A percentile compares a stretch with the other conserved stretches of the same genome.
phyloP scores from a whole-genome alignment of 2,329 filamentous ascomycete genomes.

The Paracorniculantispora psalliotae region DNA sequence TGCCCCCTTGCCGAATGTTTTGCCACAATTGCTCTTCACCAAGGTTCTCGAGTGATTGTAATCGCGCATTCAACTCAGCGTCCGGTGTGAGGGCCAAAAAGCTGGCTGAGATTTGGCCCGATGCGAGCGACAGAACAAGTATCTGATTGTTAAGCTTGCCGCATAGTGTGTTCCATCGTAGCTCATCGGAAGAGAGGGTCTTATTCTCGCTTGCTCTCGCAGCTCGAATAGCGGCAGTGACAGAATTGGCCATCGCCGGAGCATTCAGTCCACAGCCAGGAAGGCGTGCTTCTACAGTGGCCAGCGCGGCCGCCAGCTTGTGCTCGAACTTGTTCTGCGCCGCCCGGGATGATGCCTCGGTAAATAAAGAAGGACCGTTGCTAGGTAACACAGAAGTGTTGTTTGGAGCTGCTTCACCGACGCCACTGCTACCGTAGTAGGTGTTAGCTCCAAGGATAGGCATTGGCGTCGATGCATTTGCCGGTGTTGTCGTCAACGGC shows the following conservation, averaged over 20 bases:
- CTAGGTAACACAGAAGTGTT: conserved; percentile 12
- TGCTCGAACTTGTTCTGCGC: neutral
- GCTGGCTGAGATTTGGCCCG: conserved; percentile 21
- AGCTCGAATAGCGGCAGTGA: conserved; percentile 19
- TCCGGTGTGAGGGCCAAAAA: conserved; percentile 26
- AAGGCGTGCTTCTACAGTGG: too few relatives aligned
- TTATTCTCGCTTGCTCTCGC: conserved; percentile 20
- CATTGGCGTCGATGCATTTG: neutral
- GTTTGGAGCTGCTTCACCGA: neutral
- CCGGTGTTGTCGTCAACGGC: too few relatives aligned
- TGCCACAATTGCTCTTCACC: conserved; percentile 22
- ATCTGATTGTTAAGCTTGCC: conserved; percentile 23
- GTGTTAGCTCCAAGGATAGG: neutral
- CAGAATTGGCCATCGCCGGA: neutral
- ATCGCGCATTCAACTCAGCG: conserved; percentile 23
- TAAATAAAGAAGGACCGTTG: neutral
- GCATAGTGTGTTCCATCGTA: conserved; percentile 31
- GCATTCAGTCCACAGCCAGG: neutral
- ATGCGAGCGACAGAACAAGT: conserved; percentile 28
- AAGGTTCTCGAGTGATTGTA: conserved; percentile 23
- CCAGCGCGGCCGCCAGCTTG: neutral
- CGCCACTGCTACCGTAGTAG: neutral
- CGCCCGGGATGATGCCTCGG: neutral
- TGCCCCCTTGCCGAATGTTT: conserved; percentile 19
- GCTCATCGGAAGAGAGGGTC: conserved; percentile 29